These are phyloP conservation scores for Wickerhamomyces kurtzmanii DNA, from an alignment of 805 yeast genomes.

Conservation along the genomic window DNA sequence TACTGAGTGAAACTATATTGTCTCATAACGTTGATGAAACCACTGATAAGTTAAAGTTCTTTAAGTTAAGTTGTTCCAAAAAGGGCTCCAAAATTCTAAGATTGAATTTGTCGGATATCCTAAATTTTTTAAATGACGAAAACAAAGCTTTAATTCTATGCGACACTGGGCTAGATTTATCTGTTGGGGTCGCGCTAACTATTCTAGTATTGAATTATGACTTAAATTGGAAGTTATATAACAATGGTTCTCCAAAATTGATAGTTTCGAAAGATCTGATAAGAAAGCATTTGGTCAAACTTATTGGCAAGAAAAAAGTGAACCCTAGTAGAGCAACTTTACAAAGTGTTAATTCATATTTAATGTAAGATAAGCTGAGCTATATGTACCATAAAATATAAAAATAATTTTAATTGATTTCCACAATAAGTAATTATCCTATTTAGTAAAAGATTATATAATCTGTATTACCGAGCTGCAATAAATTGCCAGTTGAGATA, in stretches of 20 bases:
- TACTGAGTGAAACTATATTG: slow-evolving; percentile 1
- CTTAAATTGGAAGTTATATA: slow-evolving; percentile 25
- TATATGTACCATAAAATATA: too few species aligned
- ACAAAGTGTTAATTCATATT: slow-evolving; percentile 53
- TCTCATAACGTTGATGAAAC: slow-evolving; percentile 4
- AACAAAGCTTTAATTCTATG: slow-evolving; percentile 35
- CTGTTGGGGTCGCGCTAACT: slow-evolving; percentile 49
- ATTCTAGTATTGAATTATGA: slow-evolving; percentile 37
- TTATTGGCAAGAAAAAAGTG: slow-evolving; percentile 37
- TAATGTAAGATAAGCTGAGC: slow-evolving; percentile 33
- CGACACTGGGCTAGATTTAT: slow-evolving; percentile 56
- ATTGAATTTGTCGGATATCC: slow-evolving; percentile 30
- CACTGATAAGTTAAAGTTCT: slow-evolving; percentile 7
- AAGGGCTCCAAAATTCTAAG: slow-evolving; percentile 60
- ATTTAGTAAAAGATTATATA: too few species aligned
- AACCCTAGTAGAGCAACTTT: slow-evolving; percentile 76
- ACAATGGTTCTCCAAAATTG: slow-evolving; percentile 4
- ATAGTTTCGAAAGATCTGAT: slow-evolving; percentile 39
- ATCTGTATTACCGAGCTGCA: too few species aligned
- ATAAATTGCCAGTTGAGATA: too few species aligned
- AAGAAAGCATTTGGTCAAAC: slow-evolving; percentile 41
- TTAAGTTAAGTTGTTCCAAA: slow-evolving; percentile 32
- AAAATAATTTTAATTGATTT: too few species aligned
- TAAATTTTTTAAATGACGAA: slow-evolving; percentile 15
- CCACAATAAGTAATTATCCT: too few species aligned